Base-by-base conservation (phyloP, 2,329 filamentous ascomycete species). In the Fusarium sp. region DNA sequence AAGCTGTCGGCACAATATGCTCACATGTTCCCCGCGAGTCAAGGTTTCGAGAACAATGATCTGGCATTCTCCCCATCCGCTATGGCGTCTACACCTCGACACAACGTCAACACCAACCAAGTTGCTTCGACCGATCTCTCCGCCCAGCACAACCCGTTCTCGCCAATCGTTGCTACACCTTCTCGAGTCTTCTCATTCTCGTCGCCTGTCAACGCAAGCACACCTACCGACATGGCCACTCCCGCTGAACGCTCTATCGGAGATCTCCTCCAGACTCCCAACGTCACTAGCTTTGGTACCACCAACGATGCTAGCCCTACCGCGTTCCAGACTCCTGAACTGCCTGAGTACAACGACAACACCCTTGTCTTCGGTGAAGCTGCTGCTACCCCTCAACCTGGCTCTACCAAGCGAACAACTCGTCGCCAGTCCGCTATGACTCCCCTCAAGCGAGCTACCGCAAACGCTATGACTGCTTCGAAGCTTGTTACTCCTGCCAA, bases 1-100 rank as follows among this genome's bases (percentile, higher is more conserved):
- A 81, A 81, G 79, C 45, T 81, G 55, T 77, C 79, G 54, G 64
- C 72, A 24, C 61, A 78, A 59, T 76, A 76, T 57, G 74, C 76
- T 27, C 56, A 71, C 37, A 58, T 79, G 44, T 79, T 81, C 57
- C 76, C 78, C 14, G 45, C 64, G 4, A 77, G 60, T 55, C 76
- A 79, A 53, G 76, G 74, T 5, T 66, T 69, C 20, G 73, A 78
- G n/a, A 75, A 76, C 37, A 73, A 74, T 34, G 69, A 40, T 4
- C 75, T 75, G 12, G 69, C 72, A 14, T 52, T 55, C 6, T 69
- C 75, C 3, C 75, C 74, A 10, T 76, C 71, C 3, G 61, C 68
- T 3, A 65, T 72, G 24, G 73, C 76, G 5, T 70, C 60, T 4
- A 75, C 76, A 0, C 77, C 77, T 1, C 60, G 68, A 57, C 70